Conservation (phyloP, 345 rosid species). For the Jatropha curcas region DNA sequence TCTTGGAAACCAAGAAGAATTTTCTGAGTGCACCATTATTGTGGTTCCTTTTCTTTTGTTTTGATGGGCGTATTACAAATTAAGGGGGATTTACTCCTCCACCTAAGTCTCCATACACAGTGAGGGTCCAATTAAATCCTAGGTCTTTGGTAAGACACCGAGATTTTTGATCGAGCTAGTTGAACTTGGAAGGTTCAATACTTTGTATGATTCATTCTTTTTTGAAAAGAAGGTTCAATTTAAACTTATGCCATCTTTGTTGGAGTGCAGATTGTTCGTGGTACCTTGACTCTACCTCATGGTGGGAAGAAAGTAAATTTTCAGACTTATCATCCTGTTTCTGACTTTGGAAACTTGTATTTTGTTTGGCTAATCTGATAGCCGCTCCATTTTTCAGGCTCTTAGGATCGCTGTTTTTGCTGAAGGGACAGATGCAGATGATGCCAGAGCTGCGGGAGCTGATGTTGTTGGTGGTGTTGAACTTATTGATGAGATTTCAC, state of each 20-base stretch:
- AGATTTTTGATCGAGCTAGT: slow-evolving; percentile 1
- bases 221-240: not conserved
- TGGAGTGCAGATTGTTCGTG: slow-evolving; percentile 82
- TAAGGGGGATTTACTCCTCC: not conserved
- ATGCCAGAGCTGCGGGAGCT: slow-evolving; percentile 96
- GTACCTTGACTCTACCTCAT: slow-evolving; percentile 81
- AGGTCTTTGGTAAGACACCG: not conserved
- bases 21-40: not conserved
- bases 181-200: not conserved
- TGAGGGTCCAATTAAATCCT: not conserved
- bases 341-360: not conserved
- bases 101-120: not conserved
- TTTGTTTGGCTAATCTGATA: not conserved
- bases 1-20: not conserved
- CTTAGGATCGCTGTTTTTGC: slow-evolving; percentile 89
- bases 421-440: slow-evolving; percentile 93
- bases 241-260: not conserved
- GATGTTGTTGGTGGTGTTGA: slow-evolving; percentile 89
- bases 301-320: slow-evolving; percentile 81
- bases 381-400: slow-evolving; percentile 49
- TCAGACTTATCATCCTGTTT: slow-evolving; percentile 9
- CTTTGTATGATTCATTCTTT: not conserved
- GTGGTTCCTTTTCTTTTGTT: not conserved
- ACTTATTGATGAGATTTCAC: slow-evolving; percentile 74
- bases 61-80: not conserved